phyloP scores from a whole-genome alignment of 306 rosid genomes.

The Ziziphus jujuba region DNA sequence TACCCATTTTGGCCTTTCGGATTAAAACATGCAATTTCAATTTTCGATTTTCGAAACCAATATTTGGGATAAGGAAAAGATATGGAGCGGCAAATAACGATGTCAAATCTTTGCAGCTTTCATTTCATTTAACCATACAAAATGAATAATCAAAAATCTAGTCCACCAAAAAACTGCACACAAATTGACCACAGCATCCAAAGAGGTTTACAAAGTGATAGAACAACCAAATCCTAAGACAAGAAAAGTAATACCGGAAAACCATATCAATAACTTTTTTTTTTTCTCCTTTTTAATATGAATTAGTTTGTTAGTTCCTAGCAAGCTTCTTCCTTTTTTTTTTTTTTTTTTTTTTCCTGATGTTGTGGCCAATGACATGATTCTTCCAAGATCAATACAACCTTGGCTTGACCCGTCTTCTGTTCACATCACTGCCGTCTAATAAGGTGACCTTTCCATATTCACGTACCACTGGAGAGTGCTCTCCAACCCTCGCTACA shows the following conservation, averaged over 20 bases:
- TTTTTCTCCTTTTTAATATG: not conserved
- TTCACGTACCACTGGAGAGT: slow-evolving; percentile 36
- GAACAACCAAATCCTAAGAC: slow-evolving; percentile 8
- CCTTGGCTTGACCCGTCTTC: slow-evolving; percentile 81
- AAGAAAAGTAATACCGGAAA: not conserved
- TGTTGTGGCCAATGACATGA: not conserved
- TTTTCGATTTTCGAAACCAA: no score
- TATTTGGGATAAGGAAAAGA: no score
- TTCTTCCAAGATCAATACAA: slow-evolving; percentile 40
- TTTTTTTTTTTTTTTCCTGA: not conserved
- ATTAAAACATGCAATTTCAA: no score
- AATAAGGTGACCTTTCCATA: slow-evolving; percentile 33
- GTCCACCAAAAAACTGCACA: slow-evolving; percentile 10
- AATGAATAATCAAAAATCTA: not conserved
- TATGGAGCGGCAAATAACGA: not conserved
- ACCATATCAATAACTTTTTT: slow-evolving; percentile 14
- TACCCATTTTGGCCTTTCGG: no score
- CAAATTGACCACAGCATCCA: slow-evolving; percentile 6
- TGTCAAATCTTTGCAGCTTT: no score
- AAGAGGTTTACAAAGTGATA: not conserved
- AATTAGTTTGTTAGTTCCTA: slow-evolving; percentile 32
- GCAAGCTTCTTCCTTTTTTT: slow-evolving; percentile 7
- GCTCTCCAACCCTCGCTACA: slow-evolving; percentile 55
- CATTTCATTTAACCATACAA: not conserved
- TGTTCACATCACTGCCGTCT: slow-evolving; percentile 68